Evolutionary conservation across 305 asterid species (phyloP), one percentile per base, ranked within the genome.

Genomic region (Euphrasia arctica): DNA sequence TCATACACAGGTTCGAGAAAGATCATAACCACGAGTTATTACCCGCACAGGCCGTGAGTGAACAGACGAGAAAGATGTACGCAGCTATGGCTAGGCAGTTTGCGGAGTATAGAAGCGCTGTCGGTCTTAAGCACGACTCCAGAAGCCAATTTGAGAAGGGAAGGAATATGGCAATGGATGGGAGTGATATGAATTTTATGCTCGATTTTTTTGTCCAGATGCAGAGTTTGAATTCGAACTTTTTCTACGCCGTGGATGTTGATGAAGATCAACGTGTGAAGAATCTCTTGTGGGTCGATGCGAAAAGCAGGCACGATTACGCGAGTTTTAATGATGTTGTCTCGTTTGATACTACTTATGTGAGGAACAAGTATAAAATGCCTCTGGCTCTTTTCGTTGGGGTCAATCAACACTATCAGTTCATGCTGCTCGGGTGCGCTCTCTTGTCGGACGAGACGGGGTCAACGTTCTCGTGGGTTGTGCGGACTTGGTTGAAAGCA

Each of bases 401-500:
- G 48, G 87, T 81, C 59, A 78, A 78, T 69, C 66, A 76, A 67
- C 80, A 81, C 66, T 74, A 67, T 72, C 84, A 81, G 9, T 78
- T 66, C 66, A 29, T 78, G 66, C 78, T 81, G 72, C 79, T 81
- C 61, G 87, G 83, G 13, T 75, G 86, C 58, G 83, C 75, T 57
- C 72, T 81, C 60, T 63, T 81, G 64, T 78, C 82, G 60, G 80
- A 76, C 52, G 82, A 75, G 47, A 66, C 75, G 0, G 58, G 36
- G 43, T 72, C 79, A 14, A 64, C 77, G 61, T 74, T 66, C 63
- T 39, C 62, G 28, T 81, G 87, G 84, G 70, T 81, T 68, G 70
- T 81, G 80, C 74, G 69, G 69, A 74, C 82, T 15, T 78, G 87
- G 87, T 80, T 81, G 67, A 78, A 79, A 76, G 77, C 84, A 54